Conservation (phyloP, 768 basidiomycete species). For the Calocybe cyanea region DNA sequence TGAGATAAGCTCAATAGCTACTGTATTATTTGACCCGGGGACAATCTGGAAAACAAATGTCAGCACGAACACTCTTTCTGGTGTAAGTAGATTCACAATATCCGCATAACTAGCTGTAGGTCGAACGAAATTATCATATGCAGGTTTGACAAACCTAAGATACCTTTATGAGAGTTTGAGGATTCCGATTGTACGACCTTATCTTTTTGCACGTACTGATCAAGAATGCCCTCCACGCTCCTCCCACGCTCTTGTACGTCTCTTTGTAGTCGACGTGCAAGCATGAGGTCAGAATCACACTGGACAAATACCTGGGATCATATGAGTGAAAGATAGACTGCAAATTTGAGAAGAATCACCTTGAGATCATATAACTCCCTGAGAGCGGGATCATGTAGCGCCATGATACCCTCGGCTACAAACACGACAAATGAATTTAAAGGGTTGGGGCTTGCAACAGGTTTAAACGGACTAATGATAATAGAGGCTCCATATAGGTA, state of each 20-base stretch:
- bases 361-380: conserved; percentile 89
- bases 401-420: conserved; percentile 88
- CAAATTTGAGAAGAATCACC: conserved; percentile 33
- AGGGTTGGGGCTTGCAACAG: not conserved
- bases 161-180: conserved; percentile 47
- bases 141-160: conserved; percentile 91
- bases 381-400: conserved; percentile 74
- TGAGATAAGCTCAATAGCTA: conserved; percentile 91
- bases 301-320: conserved; percentile 73
- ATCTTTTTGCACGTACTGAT: conserved; percentile 60
- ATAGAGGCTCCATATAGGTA: conserved; percentile 93
- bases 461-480: conserved; percentile 60
- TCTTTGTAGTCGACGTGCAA: conserved; percentile 84
- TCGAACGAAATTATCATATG: conserved; percentile 90
- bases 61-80: not conserved
- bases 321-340: not conserved
- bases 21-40: conserved; percentile 85
- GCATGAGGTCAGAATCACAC: conserved; percentile 95
- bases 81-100: conserved; percentile 50
- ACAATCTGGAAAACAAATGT: conserved; percentile 62
- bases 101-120: conserved; percentile 88
- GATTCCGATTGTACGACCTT: not conserved
- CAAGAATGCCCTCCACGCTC: conserved; percentile 80
- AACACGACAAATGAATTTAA: conserved; percentile 1
- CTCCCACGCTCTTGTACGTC: conserved; percentile 88